Percentiles rank a stretch among this genome's conserved stretches.
These are phyloP conservation scores for Puccinia horiana DNA, from an alignment of 1,284 basidiomycete genomes.

Conservation along the genomic window DNA sequence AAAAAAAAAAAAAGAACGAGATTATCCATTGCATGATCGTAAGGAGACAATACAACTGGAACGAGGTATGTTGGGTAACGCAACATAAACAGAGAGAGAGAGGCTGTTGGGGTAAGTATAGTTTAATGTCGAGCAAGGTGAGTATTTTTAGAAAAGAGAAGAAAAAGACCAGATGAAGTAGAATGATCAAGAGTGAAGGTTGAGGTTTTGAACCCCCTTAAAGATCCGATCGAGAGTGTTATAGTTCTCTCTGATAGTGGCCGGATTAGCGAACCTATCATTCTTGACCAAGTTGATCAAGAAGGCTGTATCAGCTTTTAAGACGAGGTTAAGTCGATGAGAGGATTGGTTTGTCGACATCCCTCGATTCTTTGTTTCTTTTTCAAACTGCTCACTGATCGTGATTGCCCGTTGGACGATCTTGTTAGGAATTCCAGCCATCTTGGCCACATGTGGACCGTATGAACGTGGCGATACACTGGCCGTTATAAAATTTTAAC, in stretches of 20 bases:
- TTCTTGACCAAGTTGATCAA: conserved; percentile 18
- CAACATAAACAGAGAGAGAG: not conserved
- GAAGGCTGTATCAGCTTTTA: conserved; percentile 44
- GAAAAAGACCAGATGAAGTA: not conserved
- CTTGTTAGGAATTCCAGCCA: conserved; percentile 52
- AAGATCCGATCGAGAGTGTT: conserved; percentile 13
- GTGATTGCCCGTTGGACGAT: conserved; percentile 82
- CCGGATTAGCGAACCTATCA: not conserved
- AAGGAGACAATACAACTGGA: not conserved
- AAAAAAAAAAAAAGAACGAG: not conserved
- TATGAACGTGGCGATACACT: conserved; percentile 55
- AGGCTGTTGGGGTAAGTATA: not conserved
- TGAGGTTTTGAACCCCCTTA: not conserved
- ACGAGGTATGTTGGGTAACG: not conserved
- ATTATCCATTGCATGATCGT: not conserved
- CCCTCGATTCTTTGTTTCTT: conserved; percentile 61
- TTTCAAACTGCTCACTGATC: conserved; percentile 82
- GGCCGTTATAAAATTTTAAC: not conserved
- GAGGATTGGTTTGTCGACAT: not conserved
- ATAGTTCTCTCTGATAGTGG: not conserved
- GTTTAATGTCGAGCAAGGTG: not conserved
- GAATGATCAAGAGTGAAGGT: not conserved
- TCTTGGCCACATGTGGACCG: conserved; percentile 54
- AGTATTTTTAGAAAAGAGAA: not conserved
- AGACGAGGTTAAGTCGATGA: conserved; percentile 11